Conservation (phyloP, 1,139 yeast species). For the Saccharomyces hybrid region DNA sequence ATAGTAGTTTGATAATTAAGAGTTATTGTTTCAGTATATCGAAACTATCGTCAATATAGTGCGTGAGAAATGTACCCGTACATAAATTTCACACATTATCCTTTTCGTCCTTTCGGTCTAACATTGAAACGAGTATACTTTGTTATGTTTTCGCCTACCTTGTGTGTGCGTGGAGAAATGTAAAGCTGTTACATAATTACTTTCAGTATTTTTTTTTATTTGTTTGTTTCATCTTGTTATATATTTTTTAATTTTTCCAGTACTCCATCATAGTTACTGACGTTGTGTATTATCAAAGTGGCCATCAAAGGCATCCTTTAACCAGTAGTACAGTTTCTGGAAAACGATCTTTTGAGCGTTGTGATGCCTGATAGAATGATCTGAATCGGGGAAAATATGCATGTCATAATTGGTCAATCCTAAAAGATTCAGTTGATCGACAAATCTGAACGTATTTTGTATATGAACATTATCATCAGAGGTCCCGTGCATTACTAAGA, state of each 20-base stretch:
- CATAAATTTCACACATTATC: background rate
- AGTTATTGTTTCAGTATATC: background rate
- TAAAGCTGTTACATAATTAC: too few species aligned
- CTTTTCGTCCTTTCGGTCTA: too few species aligned
- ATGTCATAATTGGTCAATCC: slow-evolving; percentile 78
- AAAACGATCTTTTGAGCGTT: slow-evolving; percentile 72
- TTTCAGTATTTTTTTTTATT: too few species aligned
- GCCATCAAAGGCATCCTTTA: slow-evolving; percentile 60
- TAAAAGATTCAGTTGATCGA: slow-evolving; percentile 59
- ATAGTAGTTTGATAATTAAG: background rate
- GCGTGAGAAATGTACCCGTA: background rate
- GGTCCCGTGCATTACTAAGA: slow-evolving; percentile 88
- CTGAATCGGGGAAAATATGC: slow-evolving; percentile 89
- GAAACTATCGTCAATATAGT: background rate
- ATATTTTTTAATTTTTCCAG: too few species aligned
- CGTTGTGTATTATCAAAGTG: background rate
- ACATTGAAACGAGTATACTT: too few species aligned
- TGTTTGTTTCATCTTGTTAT: too few species aligned
- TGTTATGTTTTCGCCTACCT: too few species aligned
- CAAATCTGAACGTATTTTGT: slow-evolving; percentile 69
- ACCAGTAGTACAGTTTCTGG: slow-evolving; percentile 68
- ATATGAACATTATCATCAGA: slow-evolving; percentile 96
- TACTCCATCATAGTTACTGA: too few species aligned
- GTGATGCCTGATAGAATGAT: slow-evolving; percentile 73
- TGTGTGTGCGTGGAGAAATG: too few species aligned